Evolutionary conservation across 2,329 filamentous ascomycete genomes (phyloP), one percentile per base, ranked within the genome.

Genomic region (Ophiostoma pallidulum): DNA sequence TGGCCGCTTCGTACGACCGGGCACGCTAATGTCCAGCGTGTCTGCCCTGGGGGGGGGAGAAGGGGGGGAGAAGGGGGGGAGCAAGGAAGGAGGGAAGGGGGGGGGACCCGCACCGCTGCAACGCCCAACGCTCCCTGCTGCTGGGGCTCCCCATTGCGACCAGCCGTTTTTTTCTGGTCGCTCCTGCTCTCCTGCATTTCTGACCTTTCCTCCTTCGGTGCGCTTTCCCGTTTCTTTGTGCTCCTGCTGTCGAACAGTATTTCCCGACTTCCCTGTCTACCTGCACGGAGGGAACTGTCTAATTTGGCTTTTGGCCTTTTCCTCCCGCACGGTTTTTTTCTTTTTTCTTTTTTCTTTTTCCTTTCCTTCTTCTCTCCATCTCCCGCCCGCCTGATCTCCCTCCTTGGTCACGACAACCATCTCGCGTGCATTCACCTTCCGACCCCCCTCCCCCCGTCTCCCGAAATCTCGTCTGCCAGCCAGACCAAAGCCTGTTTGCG

Each of bases 131-230:
- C 28, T 32, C 36, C 36, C 33, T 40, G 36, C 36, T 29, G 18
- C 16, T 26, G 28, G 24, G 20, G 18, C 24, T 16, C 24, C 35
- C 24, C 32, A 19, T 35, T 43, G 13, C 35, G 16, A 31, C 26
- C 16, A 35, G 26, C 5, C 31, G 20, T 28, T 45, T 43, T 41
- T 39, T 29, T 47, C 28, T 26, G 41, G 32, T 42, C 12, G 41
- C 46, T 44, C n/a, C 38, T 42, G 14, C 43, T 41, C 46, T 48
- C 26, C n/a, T 47, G 33, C 29, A 36, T 41, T 41, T 40, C 40
- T 16, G 37, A 31, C 53, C 42, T 48, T 50, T 19, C 51, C 49
- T 39, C 48, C 51, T 53, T 47, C 22, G 51, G 41, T 14, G 32
- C 42, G 22, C 38, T 22, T 44, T 41, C 39, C 39, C 49, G 42